phyloP scores from a whole-genome alignment of 2,329 filamentous ascomycete genomes.

The Diatrype stigma region DNA sequence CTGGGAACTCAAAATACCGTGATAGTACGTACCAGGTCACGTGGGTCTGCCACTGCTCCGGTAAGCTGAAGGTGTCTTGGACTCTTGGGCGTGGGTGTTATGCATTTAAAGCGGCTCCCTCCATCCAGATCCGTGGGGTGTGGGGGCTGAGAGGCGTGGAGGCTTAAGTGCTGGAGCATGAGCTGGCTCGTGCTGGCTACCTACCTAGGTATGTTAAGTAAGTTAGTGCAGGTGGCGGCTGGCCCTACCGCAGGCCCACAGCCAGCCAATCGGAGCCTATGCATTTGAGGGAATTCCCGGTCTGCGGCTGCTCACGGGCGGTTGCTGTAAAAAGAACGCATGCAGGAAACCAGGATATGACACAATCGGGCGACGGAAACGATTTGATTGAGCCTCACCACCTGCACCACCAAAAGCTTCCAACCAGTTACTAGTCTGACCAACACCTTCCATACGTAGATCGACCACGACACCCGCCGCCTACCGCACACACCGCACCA shows the following conservation, averaged over 20 bases:
- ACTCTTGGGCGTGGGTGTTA: too few relatives aligned
- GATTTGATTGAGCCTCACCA: not conserved
- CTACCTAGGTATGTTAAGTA: too few relatives aligned
- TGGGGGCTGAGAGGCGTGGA: too few relatives aligned
- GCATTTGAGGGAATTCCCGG: not conserved
- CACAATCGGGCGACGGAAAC: not conserved
- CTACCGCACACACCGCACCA: constrained; percentile 19
- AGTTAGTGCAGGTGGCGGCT: too few relatives aligned
- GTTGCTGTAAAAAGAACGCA: not conserved
- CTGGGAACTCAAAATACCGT: too few relatives aligned
- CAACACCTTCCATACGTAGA: constrained; percentile 8
- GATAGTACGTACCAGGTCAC: not conserved
- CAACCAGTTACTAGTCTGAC: not conserved
- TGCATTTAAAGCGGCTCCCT: not conserved
- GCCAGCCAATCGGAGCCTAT: not conserved
- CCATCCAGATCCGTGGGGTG: too few relatives aligned
- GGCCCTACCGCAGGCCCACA: not conserved
- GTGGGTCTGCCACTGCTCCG: not conserved
- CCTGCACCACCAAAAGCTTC: not conserved
- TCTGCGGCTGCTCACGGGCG: too few relatives aligned
- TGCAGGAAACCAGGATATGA: not conserved
- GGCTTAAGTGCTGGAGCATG: too few relatives aligned
- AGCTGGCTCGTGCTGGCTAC: too few relatives aligned
- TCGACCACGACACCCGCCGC: constrained; percentile 12
- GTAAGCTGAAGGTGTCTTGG: not conserved